Evolutionary conservation across 371 early-diverging fungal genomes (phyloP).

Genomic region (Umbelopsis sp.): DNA sequence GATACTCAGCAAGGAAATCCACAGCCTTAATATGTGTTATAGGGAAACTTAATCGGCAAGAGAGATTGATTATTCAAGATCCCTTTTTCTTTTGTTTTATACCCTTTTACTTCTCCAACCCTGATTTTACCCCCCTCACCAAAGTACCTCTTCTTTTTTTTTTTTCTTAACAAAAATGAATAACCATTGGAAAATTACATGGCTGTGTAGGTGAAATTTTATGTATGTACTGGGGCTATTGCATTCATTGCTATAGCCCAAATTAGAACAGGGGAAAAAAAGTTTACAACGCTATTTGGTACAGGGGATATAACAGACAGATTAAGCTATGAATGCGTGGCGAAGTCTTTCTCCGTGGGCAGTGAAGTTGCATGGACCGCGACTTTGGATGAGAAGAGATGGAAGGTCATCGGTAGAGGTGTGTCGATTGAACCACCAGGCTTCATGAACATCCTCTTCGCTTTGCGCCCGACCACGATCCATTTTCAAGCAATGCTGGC

Average conservation of each 20-base stretch:
- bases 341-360: neutral
- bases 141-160: neutral
- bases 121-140: neutral
- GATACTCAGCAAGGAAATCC: slow-evolving; percentile 39
- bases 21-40: slow-evolving; percentile 42
- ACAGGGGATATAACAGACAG: no score
- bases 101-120: neutral
- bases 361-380: neutral
- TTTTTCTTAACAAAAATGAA: neutral
- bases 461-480: neutral
- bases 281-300: no score
- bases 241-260: no score
- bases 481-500: neutral
- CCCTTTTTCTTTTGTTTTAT: neutral
- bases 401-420: neutral
- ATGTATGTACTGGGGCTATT: no score
- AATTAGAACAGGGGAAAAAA: no score
- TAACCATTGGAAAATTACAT: neutral
- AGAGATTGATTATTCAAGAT: neutral
- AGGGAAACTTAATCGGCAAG: slow-evolving; percentile 25
- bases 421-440: neutral
- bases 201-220: no score
- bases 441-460: slow-evolving; percentile 16
- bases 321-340: neutral
- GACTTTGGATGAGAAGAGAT: neutral